Evolutionary conservation across 495 filamentous ascomycete species (phyloP).

Genomic region (Margaritispora aquatica): DNA sequence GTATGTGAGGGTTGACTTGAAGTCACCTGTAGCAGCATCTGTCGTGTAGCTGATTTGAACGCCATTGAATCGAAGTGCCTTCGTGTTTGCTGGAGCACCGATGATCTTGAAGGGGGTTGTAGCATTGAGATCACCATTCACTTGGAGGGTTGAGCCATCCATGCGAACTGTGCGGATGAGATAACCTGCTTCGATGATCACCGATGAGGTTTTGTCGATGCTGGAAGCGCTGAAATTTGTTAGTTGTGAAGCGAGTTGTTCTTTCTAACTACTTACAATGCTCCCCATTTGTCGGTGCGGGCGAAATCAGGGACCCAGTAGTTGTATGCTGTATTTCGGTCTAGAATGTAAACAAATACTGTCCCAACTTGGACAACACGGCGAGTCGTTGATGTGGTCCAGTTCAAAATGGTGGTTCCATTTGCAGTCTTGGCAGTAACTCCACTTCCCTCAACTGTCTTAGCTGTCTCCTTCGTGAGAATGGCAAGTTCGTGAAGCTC

Average conservation of each 20-base stretch:
- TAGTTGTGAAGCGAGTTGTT: neutral
- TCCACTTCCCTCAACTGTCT: constrained; percentile 45
- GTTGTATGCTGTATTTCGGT: constrained; percentile 69
- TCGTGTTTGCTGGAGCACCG: constrained; percentile 44
- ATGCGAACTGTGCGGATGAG: constrained; percentile 61
- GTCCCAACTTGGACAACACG: constrained; percentile 50
- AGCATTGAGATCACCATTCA: constrained; percentile 67
- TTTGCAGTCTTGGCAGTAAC: constrained; percentile 34
- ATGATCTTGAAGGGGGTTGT: constrained; percentile 59
- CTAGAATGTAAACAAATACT: constrained; percentile 51
- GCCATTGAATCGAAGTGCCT: constrained; percentile 55
- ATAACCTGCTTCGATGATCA: constrained; percentile 69
- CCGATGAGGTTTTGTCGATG: constrained; percentile 35
- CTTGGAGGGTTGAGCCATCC: constrained; percentile 40
- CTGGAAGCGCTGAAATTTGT: constrained; percentile 22
- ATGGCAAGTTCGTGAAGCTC: constrained; percentile 67
- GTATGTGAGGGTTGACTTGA: constrained; percentile 46
- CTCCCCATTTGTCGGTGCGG: constrained; percentile 30
- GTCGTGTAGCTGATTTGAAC: constrained; percentile 32
- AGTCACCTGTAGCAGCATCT: constrained; percentile 43
- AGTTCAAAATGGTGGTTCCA: constrained; percentile 48
- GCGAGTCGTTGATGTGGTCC: constrained; percentile 43
- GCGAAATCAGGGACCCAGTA: constrained; percentile 62
- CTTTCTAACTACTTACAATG: constrained; percentile 9
- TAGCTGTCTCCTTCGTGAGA: constrained; percentile 31